Base-by-base conservation (phyloP, 257 asterid genomes). In the Solanum pinnatisectum region DNA sequence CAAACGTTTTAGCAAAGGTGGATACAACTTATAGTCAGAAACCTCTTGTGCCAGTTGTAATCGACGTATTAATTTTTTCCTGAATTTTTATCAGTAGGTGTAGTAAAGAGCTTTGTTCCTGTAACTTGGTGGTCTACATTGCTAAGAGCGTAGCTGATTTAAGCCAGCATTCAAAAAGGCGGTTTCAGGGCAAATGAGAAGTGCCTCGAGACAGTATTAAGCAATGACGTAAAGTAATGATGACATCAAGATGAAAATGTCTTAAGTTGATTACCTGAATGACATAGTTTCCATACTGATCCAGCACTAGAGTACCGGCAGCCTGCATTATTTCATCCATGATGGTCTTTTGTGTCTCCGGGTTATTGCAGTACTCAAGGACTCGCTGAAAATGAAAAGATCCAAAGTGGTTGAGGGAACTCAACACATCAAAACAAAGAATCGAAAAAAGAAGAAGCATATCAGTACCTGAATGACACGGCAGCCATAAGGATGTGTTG, bases 401-500 rank as follows among this genome's bases (percentile, higher is more conserved):
- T 65, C 10, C 40, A 10, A 2, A 33, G 30, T 83, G 11, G 87
- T 35, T 49, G 49, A 87, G 33, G 36, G 36, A 40, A 88, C 46
- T 33, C 72, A 30, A 59, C 84, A 79, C 33, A 37, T 2, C 70
- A 86, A 32, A 84, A n/a, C 46, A 65, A 86, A 20, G 89, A 89
- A 86, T 67, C n/a, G 10, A 2, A 72, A 52, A 35, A 8, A 23
- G 4, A 44, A 12, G 71, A 70, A n/a, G 49, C 25, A 65, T 15
- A 72, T 85, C 35, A 63, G 33, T 87, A 95, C 99, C 99, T 96
- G 99, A 91, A 96, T 95, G 89, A 96, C 98, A 65, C 98, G 95
- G 76, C 99, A 96, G 20, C 99, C 98, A 87, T 96, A 95, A 76
- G 98, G 97, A 93, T 96, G 99, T 36, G 93, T 91, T 83, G 98